These are phyloP conservation scores for Gnetum montanum DNA, from an alignment of 75 land plant genomes.

Conservation along the genomic window DNA sequence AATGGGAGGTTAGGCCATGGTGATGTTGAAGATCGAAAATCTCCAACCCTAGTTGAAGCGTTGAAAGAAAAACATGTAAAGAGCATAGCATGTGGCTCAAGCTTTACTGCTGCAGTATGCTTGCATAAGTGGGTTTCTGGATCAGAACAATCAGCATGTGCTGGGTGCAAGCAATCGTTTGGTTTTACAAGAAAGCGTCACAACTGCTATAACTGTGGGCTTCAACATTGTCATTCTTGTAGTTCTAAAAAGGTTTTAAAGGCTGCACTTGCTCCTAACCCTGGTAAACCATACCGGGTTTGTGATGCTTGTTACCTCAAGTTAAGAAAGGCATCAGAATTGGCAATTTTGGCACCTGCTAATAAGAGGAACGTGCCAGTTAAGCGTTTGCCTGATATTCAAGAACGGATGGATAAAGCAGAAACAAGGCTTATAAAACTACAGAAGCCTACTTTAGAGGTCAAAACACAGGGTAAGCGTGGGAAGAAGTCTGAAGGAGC, in stretches of 20 bases:
- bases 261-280: conserved; percentile 52
- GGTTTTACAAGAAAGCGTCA: conserved; percentile 58
- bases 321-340: conserved; percentile 32
- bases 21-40: conserved; percentile 44
- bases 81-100: conserved; percentile 46
- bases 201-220: conserved; percentile 61
- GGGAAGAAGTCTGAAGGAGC: conserved; percentile 5
- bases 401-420: conserved; percentile 39
- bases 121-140: conserved; percentile 50
- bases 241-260: conserved; percentile 41
- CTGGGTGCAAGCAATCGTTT: conserved; percentile 49
- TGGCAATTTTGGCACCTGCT: conserved; percentile 13
- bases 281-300: conserved; percentile 49
- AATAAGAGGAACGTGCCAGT: conserved; percentile 18
- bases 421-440: conserved; percentile 30
- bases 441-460: conserved; percentile 1
- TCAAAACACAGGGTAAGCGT: not conserved
- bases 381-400: conserved; percentile 37
- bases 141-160: conserved; percentile 46
- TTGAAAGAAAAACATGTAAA: conserved; percentile 50
- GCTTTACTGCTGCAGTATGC: conserved; percentile 46
- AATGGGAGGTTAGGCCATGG: conserved; percentile 69
- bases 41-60: conserved; percentile 48
- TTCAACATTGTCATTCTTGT: conserved; percentile 46
- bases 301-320: conserved; percentile 59